phyloP scores from a whole-genome alignment of 148 eudicot genomes.

The Silene conica region DNA sequence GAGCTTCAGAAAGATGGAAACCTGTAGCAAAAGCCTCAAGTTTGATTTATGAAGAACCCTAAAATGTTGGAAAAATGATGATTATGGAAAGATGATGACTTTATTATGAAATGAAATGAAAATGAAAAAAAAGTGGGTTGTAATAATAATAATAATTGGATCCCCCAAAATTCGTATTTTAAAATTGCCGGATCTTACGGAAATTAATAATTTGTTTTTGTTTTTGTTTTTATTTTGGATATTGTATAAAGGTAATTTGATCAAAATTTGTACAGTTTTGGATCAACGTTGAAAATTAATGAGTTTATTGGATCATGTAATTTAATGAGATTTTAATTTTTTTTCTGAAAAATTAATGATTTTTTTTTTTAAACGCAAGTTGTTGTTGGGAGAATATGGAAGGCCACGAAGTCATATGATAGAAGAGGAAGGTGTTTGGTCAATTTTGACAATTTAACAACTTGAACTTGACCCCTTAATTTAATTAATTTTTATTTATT shows the following conservation, averaged over 20 bases:
- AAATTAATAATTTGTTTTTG: neutral
- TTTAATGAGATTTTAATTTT: neutral
- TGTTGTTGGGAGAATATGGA: slow-evolving; percentile 15
- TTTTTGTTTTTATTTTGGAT: too few relatives aligned
- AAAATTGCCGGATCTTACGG: slow-evolving; percentile 25
- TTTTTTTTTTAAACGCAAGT: neutral
- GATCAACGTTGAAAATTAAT: too few relatives aligned
- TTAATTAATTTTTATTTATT: too few relatives aligned
- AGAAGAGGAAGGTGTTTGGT: slow-evolving; percentile 21
- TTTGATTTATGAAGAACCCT: slow-evolving; percentile 12
- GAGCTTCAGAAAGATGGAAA: slow-evolving; percentile 11
- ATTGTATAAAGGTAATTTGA: neutral
- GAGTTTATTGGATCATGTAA: too few relatives aligned
- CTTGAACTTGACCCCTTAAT: neutral
- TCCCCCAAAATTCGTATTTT: slow-evolving; percentile 5
- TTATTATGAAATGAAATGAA: neutral
- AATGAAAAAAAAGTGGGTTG: slow-evolving; percentile 1
- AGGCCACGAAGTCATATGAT: slow-evolving; percentile 23
- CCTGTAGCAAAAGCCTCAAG: slow-evolving; percentile 26
- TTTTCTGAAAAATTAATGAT: neutral
- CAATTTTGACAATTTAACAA: slow-evolving; percentile 11
- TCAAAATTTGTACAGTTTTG: neutral
- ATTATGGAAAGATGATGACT: neutral
- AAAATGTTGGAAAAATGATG: neutral
- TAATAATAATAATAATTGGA: neutral